Evolutionary conservation across 2,329 filamentous ascomycete species (phyloP).

Genomic region (Pyrenochaeta sp.): DNA sequence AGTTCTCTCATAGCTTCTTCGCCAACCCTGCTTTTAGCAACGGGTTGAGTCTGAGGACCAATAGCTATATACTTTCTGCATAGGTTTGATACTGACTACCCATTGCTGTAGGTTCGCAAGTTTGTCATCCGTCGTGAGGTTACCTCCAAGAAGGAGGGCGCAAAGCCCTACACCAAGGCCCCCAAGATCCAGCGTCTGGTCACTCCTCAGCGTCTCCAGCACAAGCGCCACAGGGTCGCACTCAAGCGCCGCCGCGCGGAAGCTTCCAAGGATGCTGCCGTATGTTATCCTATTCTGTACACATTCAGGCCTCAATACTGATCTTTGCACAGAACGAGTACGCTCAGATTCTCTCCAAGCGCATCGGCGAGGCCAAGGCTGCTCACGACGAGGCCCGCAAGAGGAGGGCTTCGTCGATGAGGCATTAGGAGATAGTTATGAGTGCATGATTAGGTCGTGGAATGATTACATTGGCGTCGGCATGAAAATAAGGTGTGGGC

Average conservation of each 20-base stretch:
- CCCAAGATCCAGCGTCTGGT: constrained; percentile 99
- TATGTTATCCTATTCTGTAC: constrained; percentile 60
- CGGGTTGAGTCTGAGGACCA: constrained; percentile 59
- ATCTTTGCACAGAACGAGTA: constrained; percentile 85
- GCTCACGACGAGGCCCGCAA: constrained; percentile 94
- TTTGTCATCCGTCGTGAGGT: constrained; percentile 99
- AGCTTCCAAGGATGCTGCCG: constrained; percentile 98
- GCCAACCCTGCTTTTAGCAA: constrained; percentile 58
- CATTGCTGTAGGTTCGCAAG: constrained; percentile 82
- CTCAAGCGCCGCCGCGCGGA: constrained; percentile 98
- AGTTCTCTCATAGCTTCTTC: constrained; percentile 75
- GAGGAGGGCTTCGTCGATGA: constrained; percentile 86
- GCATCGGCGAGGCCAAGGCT: constrained; percentile 94
- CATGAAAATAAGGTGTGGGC: constrained; percentile 45
- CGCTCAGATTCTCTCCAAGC: constrained; percentile 93
- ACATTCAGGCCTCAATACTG: constrained; percentile 7
- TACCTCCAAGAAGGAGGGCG: constrained; percentile 95
- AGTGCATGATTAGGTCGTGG: constrained; percentile 43
- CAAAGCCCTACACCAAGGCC: constrained; percentile 99
- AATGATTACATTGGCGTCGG: constrained; percentile 49
- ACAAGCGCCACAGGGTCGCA: constrained; percentile 98
- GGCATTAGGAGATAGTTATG: constrained; percentile 46
- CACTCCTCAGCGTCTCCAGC: constrained; percentile 99
- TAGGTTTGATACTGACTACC: constrained; percentile 26
- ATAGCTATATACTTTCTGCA: not conserved